Percentiles rank a stretch among this genome's conserved stretches.
phyloP scores from a whole-genome alignment of 129 eudicot genomes.

The Pittosporum tobira region DNA sequence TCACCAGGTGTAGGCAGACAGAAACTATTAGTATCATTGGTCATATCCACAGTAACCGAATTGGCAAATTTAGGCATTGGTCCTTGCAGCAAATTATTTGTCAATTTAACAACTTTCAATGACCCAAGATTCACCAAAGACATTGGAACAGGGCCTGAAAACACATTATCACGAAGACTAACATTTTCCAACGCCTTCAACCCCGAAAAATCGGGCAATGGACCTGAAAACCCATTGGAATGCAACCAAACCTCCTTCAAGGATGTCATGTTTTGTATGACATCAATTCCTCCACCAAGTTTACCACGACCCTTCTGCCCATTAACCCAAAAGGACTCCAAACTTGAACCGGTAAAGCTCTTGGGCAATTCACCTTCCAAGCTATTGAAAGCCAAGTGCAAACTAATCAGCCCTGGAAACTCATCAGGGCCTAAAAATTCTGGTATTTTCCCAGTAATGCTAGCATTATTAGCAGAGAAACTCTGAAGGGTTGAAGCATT shows the following conservation, averaged over 20 bases:
- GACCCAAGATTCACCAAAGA: slow-evolving; percentile 56
- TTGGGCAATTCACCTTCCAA: slow-evolving; percentile 61
- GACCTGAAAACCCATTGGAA: slow-evolving; percentile 71
- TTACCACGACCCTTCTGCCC: slow-evolving; percentile 39
- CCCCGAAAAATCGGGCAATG: slow-evolving; percentile 83
- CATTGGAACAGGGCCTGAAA: slow-evolving; percentile 68
- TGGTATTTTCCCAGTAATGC: slow-evolving; percentile 58
- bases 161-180: slow-evolving; percentile 69
- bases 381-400: slow-evolving; percentile 66
- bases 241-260: slow-evolving; percentile 84
- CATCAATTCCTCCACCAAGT: slow-evolving; percentile 70
- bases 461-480: slow-evolving; percentile 77
- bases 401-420: slow-evolving; percentile 60
- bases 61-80: slow-evolving; percentile 63
- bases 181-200: slow-evolving; percentile 48
- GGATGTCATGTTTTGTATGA: slow-evolving; percentile 72
- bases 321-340: slow-evolving; percentile 83
- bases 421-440: slow-evolving; percentile 57
- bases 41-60: slow-evolving; percentile 55
- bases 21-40: slow-evolving; percentile 49
- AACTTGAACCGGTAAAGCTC: slow-evolving; percentile 54
- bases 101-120: slow-evolving; percentile 66
- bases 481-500: slow-evolving; percentile 65
- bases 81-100: slow-evolving; percentile 84
- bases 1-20: slow-evolving; percentile 72